Conservation (phyloP, 2,329 filamentous ascomycete genomes). For the Pestalotiopsis sp. region DNA sequence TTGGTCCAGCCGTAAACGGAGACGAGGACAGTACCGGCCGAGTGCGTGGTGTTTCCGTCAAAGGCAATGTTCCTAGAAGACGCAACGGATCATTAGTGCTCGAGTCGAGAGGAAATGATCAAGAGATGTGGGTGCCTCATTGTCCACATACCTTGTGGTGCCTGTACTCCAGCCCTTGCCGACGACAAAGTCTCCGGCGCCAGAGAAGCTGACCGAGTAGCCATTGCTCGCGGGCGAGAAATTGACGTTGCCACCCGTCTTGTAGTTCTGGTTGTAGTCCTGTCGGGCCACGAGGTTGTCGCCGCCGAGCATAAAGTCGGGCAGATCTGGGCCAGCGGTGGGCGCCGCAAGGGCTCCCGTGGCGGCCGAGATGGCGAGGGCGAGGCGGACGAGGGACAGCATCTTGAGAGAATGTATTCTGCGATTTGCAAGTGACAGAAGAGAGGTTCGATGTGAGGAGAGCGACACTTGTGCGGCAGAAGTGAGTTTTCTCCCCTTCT, state of each 20-base stretch:
- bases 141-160: conserved; percentile 42
- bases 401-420: conserved; percentile 15
- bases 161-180: conserved; percentile 63
- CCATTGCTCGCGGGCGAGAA: conserved; percentile 28
- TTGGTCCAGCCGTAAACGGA: conserved; percentile 40
- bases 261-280: conserved; percentile 46
- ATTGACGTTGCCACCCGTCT: conserved; percentile 37
- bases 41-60: conserved; percentile 23
- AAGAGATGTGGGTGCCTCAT: background rate
- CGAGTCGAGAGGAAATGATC: background rate
- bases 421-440: too few species aligned
- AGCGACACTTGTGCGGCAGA: background rate
- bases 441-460: too few species aligned
- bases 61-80: conserved; percentile 31
- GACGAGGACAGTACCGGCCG: conserved; percentile 32
- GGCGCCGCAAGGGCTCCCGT: conserved; percentile 25
- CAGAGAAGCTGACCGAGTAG: conserved; percentile 46
- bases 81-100: background rate
- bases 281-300: conserved; percentile 29
- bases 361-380: conserved; percentile 25
- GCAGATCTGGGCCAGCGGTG: conserved; percentile 21
- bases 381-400: conserved; percentile 25
- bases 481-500: background rate
- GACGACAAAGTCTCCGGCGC: conserved; percentile 55
- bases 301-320: conserved; percentile 29